Base-by-base conservation (phyloP, 1,139 yeast species). In the Geotrichum macrosporum region DNA sequence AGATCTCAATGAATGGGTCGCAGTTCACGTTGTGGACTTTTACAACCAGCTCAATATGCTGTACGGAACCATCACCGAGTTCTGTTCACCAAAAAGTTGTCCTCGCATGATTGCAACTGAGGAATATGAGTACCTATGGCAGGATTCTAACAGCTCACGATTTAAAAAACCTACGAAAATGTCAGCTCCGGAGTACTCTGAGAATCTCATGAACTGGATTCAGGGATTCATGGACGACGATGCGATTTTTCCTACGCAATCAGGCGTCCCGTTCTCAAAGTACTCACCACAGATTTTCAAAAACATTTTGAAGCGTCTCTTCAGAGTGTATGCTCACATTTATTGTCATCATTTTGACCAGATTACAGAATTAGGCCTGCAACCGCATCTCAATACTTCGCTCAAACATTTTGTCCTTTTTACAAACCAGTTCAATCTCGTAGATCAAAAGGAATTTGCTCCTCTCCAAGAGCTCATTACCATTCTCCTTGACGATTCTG, bases 321-420 rank as follows among this genome's bases (percentile, higher is more conserved):
- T 89, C 65, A 76, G 98, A 63, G 87, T 92, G n/a, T 92, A 92
- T 64, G 97, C 98, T 2, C 98, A 92, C 68, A 86, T 92, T 39
- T 92, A 92, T 66, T 92, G 98, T 62, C 97, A 92, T 62, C 98
- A 92, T 65, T 92, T 92, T 67, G 95, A 88, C 64, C 96, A 88
- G 65, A 84, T 92, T 48, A 78, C 88, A 37, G 97, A 43, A 19
- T 27, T 35, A 33, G 41, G 46, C 9, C 32, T 43, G 33, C 41
- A 35, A 31, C 41, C 46, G 26, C 96, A 92, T 59, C 73, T 92
- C 57, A 92, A 92, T 64, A 92, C 98, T 4, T 83, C 95, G 59
- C 79, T 92, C 61, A 92, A 94, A 68, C 98, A 92, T 64, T 92
- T 87, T 63, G 89, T 89, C 39, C 73, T 89, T 57, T 92, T 92